These are phyloP conservation scores for Xylaria curta DNA, from an alignment of 495 filamentous ascomycete species.

Conservation along the genomic window DNA sequence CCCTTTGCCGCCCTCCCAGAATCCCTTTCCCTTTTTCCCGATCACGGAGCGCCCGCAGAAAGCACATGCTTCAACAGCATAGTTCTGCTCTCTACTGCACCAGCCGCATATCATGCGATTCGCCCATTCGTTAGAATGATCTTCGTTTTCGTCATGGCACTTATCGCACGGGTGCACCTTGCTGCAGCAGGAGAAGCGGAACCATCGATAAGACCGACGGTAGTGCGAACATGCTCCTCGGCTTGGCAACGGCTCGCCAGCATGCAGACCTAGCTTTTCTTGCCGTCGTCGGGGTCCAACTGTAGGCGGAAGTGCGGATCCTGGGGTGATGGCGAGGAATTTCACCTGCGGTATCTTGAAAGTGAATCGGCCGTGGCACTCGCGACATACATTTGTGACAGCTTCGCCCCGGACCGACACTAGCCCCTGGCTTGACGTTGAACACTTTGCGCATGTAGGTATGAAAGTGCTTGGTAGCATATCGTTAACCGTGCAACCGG, in stretches of 20 bases:
- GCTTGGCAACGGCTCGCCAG: constrained; percentile 77
- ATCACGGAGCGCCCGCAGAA: constrained; percentile 77
- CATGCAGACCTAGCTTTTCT: constrained; percentile 79
- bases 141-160: constrained; percentile 78
- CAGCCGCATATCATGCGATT: constrained; percentile 89
- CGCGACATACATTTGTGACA: constrained; percentile 76
- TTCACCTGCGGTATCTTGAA: constrained; percentile 83
- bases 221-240: constrained; percentile 82
- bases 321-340: constrained; percentile 73
- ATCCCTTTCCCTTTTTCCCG: constrained; percentile 70
- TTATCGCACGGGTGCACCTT: constrained; percentile 78
- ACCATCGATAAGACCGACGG: constrained; percentile 82
- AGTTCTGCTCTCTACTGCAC: constrained; percentile 85
- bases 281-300: constrained; percentile 62
- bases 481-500: constrained; percentile 78
- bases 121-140: constrained; percentile 83
- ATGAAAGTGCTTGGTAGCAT: constrained; percentile 84
- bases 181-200: constrained; percentile 68
- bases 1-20: constrained; percentile 92
- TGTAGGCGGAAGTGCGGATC: constrained; percentile 46
- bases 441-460: constrained; percentile 83
- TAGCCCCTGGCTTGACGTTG: constrained; percentile 71
- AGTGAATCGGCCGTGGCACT: constrained; percentile 84
- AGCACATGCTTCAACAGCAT: constrained; percentile 76
- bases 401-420: constrained; percentile 76